Conservation (phyloP, 192 early-diverging fungal species). For the Rhizophlyctis rosea region DNA sequence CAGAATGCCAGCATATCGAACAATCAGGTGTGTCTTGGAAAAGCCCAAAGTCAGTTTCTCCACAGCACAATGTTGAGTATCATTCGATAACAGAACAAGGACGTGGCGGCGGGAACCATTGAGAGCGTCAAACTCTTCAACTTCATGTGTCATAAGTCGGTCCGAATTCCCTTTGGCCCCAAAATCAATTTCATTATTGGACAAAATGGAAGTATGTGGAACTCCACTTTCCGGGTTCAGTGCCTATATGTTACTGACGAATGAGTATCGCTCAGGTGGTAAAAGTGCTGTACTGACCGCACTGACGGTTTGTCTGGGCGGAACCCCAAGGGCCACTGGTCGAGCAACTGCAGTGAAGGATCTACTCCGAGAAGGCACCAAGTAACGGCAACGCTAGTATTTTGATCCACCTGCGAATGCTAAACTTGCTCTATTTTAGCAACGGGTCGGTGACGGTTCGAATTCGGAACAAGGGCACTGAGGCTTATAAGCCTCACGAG, state of each 20-base stretch:
- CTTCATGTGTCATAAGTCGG: slow-evolving; percentile 93
- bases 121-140: slow-evolving; percentile 80
- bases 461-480: slow-evolving; percentile 78
- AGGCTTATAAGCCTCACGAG: slow-evolving; percentile 75
- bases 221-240: too few relatives aligned
- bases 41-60: too few relatives aligned
- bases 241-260: too few relatives aligned
- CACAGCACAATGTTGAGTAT: too few relatives aligned
- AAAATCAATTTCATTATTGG: slow-evolving; percentile 97
- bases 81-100: too few relatives aligned
- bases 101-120: slow-evolving; percentile 58
- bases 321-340: slow-evolving; percentile 83
- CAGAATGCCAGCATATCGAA: too few relatives aligned
- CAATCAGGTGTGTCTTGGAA: too few relatives aligned
- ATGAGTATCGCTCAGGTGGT: slow-evolving; percentile 66
- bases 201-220: slow-evolving; percentile 85
- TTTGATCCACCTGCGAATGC: too few relatives aligned
- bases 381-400: slow-evolving; percentile 36
- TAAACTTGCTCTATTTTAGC: too few relatives aligned
- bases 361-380: slow-evolving; percentile 80
- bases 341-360: slow-evolving; percentile 72
- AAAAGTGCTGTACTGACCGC: slow-evolving; percentile 94
- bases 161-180: slow-evolving; percentile 73
- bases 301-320: slow-evolving; percentile 88
- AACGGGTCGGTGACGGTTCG: slow-evolving; percentile 63